Evolutionary conservation across 129 eudicot genomes (phyloP).

Genomic region (Arctium minus): DNA sequence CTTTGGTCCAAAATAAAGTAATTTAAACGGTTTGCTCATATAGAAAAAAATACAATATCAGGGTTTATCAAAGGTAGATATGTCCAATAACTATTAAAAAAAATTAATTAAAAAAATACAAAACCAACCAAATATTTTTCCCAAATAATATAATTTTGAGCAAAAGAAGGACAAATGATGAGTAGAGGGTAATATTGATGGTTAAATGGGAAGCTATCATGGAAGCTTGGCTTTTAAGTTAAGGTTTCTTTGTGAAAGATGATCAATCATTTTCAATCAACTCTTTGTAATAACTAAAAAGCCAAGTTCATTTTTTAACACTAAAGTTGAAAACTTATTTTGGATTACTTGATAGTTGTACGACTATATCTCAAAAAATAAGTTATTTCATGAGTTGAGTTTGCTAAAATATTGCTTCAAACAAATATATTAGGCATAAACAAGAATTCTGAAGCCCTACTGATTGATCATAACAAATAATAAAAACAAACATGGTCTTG

Average conservation of each 20-base stretch:
- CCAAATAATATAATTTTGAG: background rate
- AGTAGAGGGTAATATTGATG: constrained; percentile 17
- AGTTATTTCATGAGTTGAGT: background rate
- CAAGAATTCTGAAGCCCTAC: background rate
- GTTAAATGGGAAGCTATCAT: constrained; percentile 38
- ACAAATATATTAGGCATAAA: background rate
- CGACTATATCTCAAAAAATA: background rate
- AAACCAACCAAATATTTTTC: background rate
- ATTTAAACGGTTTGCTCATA: background rate
- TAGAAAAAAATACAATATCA: background rate
- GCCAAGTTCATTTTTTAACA: background rate
- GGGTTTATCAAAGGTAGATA: background rate
- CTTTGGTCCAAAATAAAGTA: background rate
- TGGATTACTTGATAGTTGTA: background rate
- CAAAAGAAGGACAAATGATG: background rate
- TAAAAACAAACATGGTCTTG: background rate
- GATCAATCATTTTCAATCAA: constrained; percentile 41
- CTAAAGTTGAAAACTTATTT: background rate
- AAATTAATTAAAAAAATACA: background rate
- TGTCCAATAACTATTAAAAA: background rate
- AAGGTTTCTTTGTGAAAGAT: constrained; percentile 41
- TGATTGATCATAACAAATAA: background rate
- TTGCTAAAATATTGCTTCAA: background rate
- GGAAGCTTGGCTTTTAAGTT: constrained; percentile 58
- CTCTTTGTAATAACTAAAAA: background rate